Conservation (phyloP, 768 basidiomycete genomes). For the Nevesoporus exiguus region DNA sequence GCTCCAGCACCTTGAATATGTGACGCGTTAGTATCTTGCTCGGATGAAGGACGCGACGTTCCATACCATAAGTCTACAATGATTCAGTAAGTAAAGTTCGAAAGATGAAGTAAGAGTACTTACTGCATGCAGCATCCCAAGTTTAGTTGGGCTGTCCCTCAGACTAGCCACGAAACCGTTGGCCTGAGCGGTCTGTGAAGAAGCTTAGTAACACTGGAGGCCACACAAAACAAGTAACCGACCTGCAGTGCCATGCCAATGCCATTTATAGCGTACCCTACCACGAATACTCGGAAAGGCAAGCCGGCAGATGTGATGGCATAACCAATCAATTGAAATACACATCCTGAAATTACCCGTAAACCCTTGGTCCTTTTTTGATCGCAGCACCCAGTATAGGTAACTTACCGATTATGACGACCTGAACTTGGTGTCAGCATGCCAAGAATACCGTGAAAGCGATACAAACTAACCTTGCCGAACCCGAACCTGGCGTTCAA, state of each 20-base stretch:
- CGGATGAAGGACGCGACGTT: background rate
- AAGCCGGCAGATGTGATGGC: conserved; percentile 38
- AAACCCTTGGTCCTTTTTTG: background rate
- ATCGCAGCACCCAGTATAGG: background rate
- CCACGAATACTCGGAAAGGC: conserved; percentile 44
- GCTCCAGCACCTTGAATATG: conserved; percentile 55
- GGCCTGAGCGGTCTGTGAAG: conserved; percentile 42
- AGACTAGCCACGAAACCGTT: conserved; percentile 45
- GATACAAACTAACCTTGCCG: conserved; percentile 26
- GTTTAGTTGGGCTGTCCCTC: conserved; percentile 38
- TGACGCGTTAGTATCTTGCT: conserved; percentile 3
- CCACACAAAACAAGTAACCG: background rate
- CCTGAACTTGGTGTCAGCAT: conserved; percentile 6
- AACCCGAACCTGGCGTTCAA: conserved; percentile 31
- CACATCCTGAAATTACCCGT: conserved; percentile 18
- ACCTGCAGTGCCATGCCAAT: conserved; percentile 42
- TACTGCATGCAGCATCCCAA: conserved; percentile 40
- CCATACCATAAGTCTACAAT: conserved; percentile 32
- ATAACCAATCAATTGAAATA: conserved; percentile 31
- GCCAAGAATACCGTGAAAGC: background rate
- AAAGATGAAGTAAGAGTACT: conserved; percentile 10
- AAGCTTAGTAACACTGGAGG: background rate
- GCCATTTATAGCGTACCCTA: conserved; percentile 43
- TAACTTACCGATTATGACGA: conserved; percentile 28
- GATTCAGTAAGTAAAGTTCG: background rate